A percentile compares a stretch with the other conserved stretches of the same genome.
These are phyloP conservation scores for Wickerhamiella lipophila DNA, from an alignment of 805 yeast species.

Conservation along the genomic window DNA sequence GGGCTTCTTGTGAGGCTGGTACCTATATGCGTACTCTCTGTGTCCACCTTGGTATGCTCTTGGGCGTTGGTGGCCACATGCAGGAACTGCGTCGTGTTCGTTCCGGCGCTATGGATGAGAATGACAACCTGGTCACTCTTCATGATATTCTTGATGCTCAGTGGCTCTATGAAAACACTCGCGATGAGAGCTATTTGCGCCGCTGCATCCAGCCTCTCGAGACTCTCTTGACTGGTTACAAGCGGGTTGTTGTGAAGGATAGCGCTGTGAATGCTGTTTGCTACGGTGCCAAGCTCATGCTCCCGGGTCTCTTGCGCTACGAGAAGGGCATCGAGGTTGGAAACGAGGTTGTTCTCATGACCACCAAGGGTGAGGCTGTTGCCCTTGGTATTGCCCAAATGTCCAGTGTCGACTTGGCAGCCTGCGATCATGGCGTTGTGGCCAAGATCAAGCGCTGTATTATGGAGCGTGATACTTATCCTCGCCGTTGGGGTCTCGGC, in stretches of 20 bases:
- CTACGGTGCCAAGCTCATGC: conserved; percentile 98
- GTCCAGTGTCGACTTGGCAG: conserved; percentile 92
- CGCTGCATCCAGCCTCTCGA: conserved; percentile 90
- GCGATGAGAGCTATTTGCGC: conserved; percentile 93
- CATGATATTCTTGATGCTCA: conserved; percentile 98
- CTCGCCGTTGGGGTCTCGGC: conserved; percentile 99
- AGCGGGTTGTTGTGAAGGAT: conserved; percentile 88
- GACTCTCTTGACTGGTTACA: conserved; percentile 84
- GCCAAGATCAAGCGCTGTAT: conserved; percentile 98
- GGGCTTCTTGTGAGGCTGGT: conserved; percentile 99
- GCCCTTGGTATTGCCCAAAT: conserved; percentile 97
- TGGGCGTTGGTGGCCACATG: conserved; percentile 99
- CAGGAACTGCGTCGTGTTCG: conserved; percentile 99
- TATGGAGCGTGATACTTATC: conserved; percentile 98
- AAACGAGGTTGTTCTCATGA: conserved; percentile 94
- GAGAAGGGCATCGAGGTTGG: conserved; percentile 95
- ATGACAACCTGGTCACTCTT: conserved; percentile 82
- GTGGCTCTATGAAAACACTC: conserved; percentile 91
- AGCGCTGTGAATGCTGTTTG: conserved; percentile 97
- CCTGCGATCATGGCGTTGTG: conserved; percentile 97
- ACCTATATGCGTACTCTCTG: conserved; percentile 98
- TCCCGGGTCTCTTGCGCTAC: conserved; percentile 94
- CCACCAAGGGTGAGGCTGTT: conserved; percentile 98
- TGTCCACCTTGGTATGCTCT: conserved; percentile 95
- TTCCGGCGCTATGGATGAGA: conserved; percentile 88